phyloP scores from a whole-genome alignment of 2,329 filamentous ascomycete species.

The Aspergillus uvarum region DNA sequence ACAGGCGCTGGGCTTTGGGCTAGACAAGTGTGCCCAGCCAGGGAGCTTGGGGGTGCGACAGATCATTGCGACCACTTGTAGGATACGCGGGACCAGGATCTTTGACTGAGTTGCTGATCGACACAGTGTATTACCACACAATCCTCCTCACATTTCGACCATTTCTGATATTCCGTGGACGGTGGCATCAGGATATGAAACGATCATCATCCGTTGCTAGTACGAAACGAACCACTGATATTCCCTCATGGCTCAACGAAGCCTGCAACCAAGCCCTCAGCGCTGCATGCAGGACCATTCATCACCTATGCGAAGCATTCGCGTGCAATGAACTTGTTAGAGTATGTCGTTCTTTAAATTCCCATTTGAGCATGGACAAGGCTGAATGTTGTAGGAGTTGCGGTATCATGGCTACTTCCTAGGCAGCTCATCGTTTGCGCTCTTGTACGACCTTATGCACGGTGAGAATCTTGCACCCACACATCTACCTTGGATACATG shows the following conservation, averaged over 20 bases:
- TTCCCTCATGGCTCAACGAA: conserved; percentile 44
- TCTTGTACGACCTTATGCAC: conserved; percentile 48
- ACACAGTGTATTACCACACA: conserved; percentile 47
- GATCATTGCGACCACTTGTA: conserved; percentile 43
- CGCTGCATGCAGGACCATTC: conserved; percentile 44
- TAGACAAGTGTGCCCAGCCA: conserved; percentile 38
- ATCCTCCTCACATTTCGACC: conserved; percentile 46
- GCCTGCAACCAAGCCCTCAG: conserved; percentile 46
- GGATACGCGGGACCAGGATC: conserved; percentile 11
- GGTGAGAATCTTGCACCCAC: conserved; percentile 36
- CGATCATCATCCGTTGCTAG: conserved; percentile 6
- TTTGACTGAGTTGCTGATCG: neutral
- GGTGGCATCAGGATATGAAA: conserved; percentile 38
- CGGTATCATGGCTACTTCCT: conserved; percentile 49
- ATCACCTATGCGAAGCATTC: conserved; percentile 43
- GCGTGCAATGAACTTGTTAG: conserved; percentile 42
- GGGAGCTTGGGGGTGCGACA: conserved; percentile 45
- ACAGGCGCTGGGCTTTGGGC: conserved; percentile 32
- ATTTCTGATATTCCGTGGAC: conserved; percentile 47
- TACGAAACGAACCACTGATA: conserved; percentile 24
- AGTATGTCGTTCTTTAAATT: conserved; percentile 28
- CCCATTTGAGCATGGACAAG: too few relatives aligned
- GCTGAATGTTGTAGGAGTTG: too few relatives aligned
- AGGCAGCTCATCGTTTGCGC: conserved; percentile 42
- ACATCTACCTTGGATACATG: conserved; percentile 47